These are phyloP conservation scores for Scenedesmus sp. DNA, from an alignment of 163 green algal species.

Conservation along the genomic window DNA sequence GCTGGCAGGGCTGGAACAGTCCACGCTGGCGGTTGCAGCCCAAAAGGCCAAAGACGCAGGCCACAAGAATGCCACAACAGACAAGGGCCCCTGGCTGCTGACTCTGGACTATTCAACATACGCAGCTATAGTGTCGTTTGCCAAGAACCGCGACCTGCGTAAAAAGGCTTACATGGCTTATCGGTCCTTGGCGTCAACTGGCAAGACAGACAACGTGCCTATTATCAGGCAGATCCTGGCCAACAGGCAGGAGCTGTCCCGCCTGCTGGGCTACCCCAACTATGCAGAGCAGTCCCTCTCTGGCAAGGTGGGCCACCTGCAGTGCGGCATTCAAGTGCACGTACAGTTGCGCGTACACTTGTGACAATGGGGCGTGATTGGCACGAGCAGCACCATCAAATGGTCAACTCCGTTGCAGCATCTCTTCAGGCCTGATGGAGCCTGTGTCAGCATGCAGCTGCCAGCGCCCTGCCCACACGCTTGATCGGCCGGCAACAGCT, in stretches of 20 bases:
- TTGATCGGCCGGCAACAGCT: no score
- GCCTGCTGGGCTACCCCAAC: conserved; percentile 21
- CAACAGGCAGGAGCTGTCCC: background rate
- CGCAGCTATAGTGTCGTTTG: background rate
- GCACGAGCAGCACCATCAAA: background rate
- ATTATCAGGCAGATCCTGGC: conserved; percentile 29
- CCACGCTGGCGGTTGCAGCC: conserved; percentile 32
- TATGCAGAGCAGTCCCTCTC: background rate
- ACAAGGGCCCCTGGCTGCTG: conserved; percentile 32
- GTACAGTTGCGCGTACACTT: background rate
- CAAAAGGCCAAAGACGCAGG: conserved; percentile 4
- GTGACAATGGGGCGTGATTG: no score
- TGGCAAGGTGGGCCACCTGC: background rate
- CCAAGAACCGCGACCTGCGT: conserved; percentile 13
- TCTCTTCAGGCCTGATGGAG: no score
- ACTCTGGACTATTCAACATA: conserved; percentile 22
- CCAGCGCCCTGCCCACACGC: no score
- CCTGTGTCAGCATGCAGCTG: no score
- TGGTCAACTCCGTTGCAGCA: no score
- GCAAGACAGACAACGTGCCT: conserved; percentile 19
- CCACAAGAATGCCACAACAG: conserved; percentile 27
- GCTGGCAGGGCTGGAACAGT: conserved; percentile 13
- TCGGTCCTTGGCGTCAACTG: background rate
- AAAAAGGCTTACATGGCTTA: conserved; percentile 21
- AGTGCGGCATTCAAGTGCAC: background rate